Evolutionary conservation across 1,284 basidiomycete genomes (phyloP).

Genomic region (Porogramme epimiltina): DNA sequence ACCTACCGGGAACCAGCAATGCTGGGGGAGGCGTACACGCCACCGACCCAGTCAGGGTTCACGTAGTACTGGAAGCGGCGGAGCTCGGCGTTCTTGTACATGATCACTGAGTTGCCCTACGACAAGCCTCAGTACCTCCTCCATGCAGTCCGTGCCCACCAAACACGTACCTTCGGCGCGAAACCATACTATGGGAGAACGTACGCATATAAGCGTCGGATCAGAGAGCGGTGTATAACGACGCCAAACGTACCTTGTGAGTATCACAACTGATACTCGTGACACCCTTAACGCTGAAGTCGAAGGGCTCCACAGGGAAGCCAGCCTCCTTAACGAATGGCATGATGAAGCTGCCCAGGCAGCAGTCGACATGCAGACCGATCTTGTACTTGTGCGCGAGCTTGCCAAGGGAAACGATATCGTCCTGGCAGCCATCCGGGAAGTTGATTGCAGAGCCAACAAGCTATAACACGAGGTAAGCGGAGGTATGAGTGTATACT

Average conservation of each 20-base stretch:
- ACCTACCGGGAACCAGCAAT: slow-evolving; percentile 85
- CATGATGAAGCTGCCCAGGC: slow-evolving; percentile 90
- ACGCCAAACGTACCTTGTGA: slow-evolving; percentile 77
- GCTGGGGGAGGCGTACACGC: slow-evolving; percentile 83
- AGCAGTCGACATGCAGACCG: slow-evolving; percentile 93
- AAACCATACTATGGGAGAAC: slow-evolving; percentile 66
- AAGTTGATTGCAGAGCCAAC: slow-evolving; percentile 93
- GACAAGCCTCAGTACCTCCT: background rate
- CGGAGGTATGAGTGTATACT: background rate
- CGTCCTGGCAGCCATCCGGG: slow-evolving; percentile 89
- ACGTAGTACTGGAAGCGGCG: slow-evolving; percentile 86
- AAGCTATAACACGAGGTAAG: slow-evolving; percentile 48
- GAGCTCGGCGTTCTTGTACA: slow-evolving; percentile 81
- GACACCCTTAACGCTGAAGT: slow-evolving; percentile 89
- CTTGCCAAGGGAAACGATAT: slow-evolving; percentile 79
- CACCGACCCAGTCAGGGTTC: slow-evolving; percentile 77
- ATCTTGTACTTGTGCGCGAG: slow-evolving; percentile 80
- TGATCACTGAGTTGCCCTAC: slow-evolving; percentile 90
- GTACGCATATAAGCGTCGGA: no score
- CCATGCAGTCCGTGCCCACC: background rate
- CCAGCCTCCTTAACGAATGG: slow-evolving; percentile 78
- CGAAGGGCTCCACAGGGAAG: slow-evolving; percentile 56
- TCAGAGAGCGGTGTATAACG: no score
- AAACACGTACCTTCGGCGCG: slow-evolving; percentile 67
- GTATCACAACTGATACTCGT: slow-evolving; percentile 92